Base-by-base conservation (phyloP, 495 filamentous ascomycete genomes). In the Durotheca rogersii region DNA sequence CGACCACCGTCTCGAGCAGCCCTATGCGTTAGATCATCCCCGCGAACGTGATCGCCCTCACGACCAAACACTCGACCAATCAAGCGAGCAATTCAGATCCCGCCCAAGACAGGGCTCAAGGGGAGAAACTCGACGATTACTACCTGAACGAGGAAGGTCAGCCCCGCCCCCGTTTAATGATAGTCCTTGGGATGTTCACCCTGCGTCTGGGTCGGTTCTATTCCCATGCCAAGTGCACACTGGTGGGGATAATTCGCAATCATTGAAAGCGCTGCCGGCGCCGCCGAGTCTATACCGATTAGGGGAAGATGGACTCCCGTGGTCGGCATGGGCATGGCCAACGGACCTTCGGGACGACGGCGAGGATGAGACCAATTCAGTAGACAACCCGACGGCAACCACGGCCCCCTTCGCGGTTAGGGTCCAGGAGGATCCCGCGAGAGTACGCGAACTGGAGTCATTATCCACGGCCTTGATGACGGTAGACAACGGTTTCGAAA, bases 381-480 rank as follows among this genome's bases (percentile, higher is more conserved):
- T 32, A 43, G 54, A 53, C 15, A 49, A 34, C 25, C 56, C 66
- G 14, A 57, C 57, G 25, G n/a, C n/a, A n/a, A 54, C 52, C 0
- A 35, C 60, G 0, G 21, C 58, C 7, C 52, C 58, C 5, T 49
- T 51, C 1, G 47, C 48, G 27, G 47, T n/a, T n/a, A n/a, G n/a
- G n/a, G n/a, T n/a, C n/a, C n/a, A n/a, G n/a, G 61, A 60, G 15
- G 58, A 61, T 41, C 41, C 41, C n/a, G 46, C 54, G 32, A 58
- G 54, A 62, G 69, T 19, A 30, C 64, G 19, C 54, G 73, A 80
- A 15, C 64, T 78, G 19, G 75, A 71, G 42, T 70, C 73, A 0
- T 59, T 80, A 11, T 73, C 74, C 12, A 68, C 68, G 18, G 77
- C 77, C 18, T 76, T 80, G 76, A 73, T 80, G 69, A 79, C 77